Base-by-base conservation (phyloP, 306 rosid genomes). In the Castanea mollissima region DNA sequence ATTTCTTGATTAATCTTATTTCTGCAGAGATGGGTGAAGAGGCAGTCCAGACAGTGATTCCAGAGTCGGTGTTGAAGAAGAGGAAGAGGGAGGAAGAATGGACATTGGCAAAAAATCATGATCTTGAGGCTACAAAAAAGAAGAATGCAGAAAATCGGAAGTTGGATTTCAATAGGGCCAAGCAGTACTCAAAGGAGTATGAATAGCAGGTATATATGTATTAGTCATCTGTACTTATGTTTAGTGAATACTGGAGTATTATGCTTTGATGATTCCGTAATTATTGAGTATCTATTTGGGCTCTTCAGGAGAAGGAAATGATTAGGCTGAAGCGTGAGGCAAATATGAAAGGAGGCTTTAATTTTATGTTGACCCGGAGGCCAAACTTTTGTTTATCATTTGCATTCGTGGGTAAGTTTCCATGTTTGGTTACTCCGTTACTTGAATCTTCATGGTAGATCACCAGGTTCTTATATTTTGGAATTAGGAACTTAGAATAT, bases 331-430 rank as follows among this genome's bases (percentile, higher is more conserved):
- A 38, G 44, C 10, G 10, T 38, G 44, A 38, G 44, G 44, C 44
- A 1, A 38, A 89, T 86, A 82, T 91, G 82, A 91, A 91, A 64
- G 99, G 98, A 68, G 98, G 99, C 41, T 35, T 5, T 34, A 34
- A 49, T 95, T 92, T 72, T 95, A 95, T 85, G 99, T 95, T 23
- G 94, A 91, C 55, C 98, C 96, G 5, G 98, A 95, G 79, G 93
- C 98, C 1, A 92, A 93, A 87, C 91, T 95, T 5, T 79, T 95
- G 82, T 95, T 92, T 25, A 92, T 92, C 2, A 38, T 95, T 64
- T 92, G 94, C 34, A 95, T 92, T 38, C 93, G 98, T 18, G 98
- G 99, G 99, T 92, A 81, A 64, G 96, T 81, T 1, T 5, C 3
- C 73, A 0, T 71, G 15, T 32, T 41, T 41, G 0, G 1, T 67